A percentile compares a stretch with the other conserved stretches of the same genome.
These are phyloP conservation scores for Fusarium neocosmosporiellum DNA, from an alignment of 2,329 filamentous ascomycete genomes.

Conservation along the genomic window DNA sequence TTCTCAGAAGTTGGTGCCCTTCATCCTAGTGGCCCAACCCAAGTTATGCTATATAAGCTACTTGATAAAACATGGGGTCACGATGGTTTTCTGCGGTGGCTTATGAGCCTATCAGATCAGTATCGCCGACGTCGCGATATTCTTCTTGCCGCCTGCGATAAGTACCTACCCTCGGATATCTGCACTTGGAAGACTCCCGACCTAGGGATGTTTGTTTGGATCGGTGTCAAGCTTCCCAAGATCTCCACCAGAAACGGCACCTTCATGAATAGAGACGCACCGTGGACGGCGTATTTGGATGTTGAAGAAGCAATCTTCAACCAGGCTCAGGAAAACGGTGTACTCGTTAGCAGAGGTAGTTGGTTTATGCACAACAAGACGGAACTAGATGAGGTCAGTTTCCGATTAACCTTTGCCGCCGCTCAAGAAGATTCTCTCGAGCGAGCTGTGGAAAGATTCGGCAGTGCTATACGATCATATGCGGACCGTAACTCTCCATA, in stretches of 20 bases:
- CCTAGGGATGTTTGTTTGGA: slow-evolving; percentile 85
- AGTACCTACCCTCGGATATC: slow-evolving; percentile 74
- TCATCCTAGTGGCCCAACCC: slow-evolving; percentile 77
- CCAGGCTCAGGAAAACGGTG: not conserved
- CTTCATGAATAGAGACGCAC: not conserved
- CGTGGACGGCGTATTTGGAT: not conserved
- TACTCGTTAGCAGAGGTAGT: not conserved
- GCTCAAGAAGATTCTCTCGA: not conserved
- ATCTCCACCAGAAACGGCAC: not conserved
- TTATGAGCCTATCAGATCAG: slow-evolving; percentile 78
- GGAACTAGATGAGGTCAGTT: not conserved
- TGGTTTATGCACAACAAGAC: not conserved
- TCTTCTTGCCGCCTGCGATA: slow-evolving; percentile 79
- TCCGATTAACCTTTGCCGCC: not conserved
- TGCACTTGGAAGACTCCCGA: slow-evolving; percentile 80
- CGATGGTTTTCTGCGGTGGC: slow-evolving; percentile 85
- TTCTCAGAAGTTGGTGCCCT: no score
- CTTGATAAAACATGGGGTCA: slow-evolving; percentile 93
- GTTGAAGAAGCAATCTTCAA: slow-evolving; percentile 10
- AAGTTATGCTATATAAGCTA: slow-evolving; percentile 79
- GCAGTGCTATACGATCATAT: slow-evolving; percentile 49
- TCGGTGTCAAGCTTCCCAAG: not conserved
- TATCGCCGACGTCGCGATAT: slow-evolving; percentile 80
- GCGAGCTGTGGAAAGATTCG: not conserved
- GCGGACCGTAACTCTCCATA: no score